These are phyloP conservation scores for Mycena rosella DNA, from an alignment of 768 basidiomycete genomes.

Conservation along the genomic window DNA sequence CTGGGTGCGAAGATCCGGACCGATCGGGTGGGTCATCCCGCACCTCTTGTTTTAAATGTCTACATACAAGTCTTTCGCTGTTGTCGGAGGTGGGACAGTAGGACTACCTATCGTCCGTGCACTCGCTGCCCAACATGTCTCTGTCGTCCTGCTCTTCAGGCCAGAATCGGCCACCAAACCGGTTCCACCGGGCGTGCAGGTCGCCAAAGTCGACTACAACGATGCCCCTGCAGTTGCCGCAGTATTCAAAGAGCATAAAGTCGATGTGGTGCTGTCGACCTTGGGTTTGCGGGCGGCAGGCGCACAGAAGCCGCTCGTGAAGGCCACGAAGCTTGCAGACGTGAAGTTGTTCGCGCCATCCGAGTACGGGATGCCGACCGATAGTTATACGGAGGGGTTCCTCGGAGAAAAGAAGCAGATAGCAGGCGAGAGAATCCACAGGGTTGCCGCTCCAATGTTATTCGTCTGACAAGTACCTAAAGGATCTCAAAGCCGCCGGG, in stretches of 20 bases:
- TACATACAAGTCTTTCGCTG: neutral
- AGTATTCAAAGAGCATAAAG: conserved; percentile 33
- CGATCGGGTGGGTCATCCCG: too few relatives aligned
- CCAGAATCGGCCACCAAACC: conserved; percentile 20
- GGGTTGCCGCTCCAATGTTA: too few relatives aligned
- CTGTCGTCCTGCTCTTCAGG: conserved; percentile 35
- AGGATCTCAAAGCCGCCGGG: conserved; percentile 44
- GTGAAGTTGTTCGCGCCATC: neutral
- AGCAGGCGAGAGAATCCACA: too few relatives aligned
- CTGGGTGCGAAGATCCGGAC: too few relatives aligned
- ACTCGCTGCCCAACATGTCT: conserved; percentile 61
- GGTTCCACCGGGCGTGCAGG: conserved; percentile 38
- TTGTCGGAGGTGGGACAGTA: neutral
- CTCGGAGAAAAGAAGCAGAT: neutral
- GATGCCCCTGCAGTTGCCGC: conserved; percentile 41
- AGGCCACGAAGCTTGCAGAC: neutral
- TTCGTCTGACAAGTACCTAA: conserved; percentile 27
- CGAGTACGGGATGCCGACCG: neutral
- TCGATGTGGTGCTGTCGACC: neutral
- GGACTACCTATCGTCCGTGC: conserved; percentile 27
- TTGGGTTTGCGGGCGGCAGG: neutral
- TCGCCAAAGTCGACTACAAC: conserved; percentile 44
- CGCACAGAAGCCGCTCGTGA: neutral
- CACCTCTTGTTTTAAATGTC: neutral
- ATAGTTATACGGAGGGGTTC: neutral